Conservation (phyloP, 352 stramenopile species). For the Phytophthora pseudosyringae region DNA sequence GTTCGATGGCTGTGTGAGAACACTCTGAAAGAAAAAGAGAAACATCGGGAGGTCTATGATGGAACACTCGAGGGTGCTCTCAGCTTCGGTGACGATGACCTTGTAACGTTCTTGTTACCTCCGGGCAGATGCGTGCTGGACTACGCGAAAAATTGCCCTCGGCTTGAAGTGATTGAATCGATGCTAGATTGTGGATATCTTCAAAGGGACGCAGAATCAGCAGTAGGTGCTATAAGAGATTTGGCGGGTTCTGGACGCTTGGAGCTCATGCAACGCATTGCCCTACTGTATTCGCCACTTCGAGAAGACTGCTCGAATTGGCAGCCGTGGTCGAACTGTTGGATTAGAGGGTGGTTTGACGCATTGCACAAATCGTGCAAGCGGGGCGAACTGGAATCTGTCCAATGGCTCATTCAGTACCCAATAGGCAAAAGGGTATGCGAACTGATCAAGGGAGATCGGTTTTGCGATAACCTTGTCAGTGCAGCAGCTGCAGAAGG, state of each 20-base stretch:
- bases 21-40: not conserved
- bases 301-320: not conserved
- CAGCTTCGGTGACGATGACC: not conserved
- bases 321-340: not conserved
- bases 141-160: constrained; percentile 1
- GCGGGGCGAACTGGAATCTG: not conserved
- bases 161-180: constrained; percentile 8
- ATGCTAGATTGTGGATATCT: constrained; percentile 11
- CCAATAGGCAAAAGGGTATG: not conserved
- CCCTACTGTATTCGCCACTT: not conserved
- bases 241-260: not conserved
- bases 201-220: not conserved
- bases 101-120: constrained; percentile 3
- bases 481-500: not conserved
- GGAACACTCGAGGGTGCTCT: not conserved
- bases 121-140: constrained; percentile 11
- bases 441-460: not conserved
- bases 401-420: constrained; percentile 16
- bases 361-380: not conserved
- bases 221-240: not conserved
- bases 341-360: not conserved
- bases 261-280: not conserved
- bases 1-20: constrained; percentile 8
- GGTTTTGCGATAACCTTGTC: not conserved
- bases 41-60: not conserved